Base-by-base conservation (phyloP, 805 yeast genomes). In the Sugiyamaella boreocaroliniensis region DNA sequence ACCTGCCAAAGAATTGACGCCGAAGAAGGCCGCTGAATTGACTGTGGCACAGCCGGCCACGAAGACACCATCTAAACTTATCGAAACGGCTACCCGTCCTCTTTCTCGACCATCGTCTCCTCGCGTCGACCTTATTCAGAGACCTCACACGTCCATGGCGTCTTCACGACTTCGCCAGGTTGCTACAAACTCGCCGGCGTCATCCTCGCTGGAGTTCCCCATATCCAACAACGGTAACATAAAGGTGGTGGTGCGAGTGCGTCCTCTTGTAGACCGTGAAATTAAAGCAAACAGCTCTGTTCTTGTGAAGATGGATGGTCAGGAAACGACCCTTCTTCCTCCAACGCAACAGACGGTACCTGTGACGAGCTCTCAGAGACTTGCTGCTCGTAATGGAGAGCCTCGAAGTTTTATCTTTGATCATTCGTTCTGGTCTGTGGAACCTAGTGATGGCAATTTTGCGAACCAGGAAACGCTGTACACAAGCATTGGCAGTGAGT, bases 381-480 rank as follows among this genome's bases (percentile, higher is more conserved):
- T 32, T 11, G 49, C 48, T 20, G 52, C 47, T 60, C 61, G 48
- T 67, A 71, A 12, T 53, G 59, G 44, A 51, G 63, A 45, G 62
- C 72, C 51, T 20, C 76, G 70, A 54, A 53, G 57, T 29, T 82
- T 81, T 65, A 61, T 60, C 3, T 81, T 81, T 60, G 84, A 82
- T 58, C 71, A 71, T 16, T 73, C 80, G 9, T 66, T 83, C 43
- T 75, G 78, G 75, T 79, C 85, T 1, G 67, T 68, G 42, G 70
- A 72, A 41, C 41, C 62, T 0, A 15, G 55, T 0, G 68, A 70
- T n/a, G 45, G 63, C 1, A 48, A 71, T 29, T 77, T 65, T 61
- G 74, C 74, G 1, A 69, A 75, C 41, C 90, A 86, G 62, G 45
- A 61, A 6, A 64, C 64, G 1, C 76, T 85, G 3, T 86, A 83